These are phyloP conservation scores for Mortierella sp. DNA, from an alignment of 371 early-diverging fungal genomes.

Conservation along the genomic window DNA sequence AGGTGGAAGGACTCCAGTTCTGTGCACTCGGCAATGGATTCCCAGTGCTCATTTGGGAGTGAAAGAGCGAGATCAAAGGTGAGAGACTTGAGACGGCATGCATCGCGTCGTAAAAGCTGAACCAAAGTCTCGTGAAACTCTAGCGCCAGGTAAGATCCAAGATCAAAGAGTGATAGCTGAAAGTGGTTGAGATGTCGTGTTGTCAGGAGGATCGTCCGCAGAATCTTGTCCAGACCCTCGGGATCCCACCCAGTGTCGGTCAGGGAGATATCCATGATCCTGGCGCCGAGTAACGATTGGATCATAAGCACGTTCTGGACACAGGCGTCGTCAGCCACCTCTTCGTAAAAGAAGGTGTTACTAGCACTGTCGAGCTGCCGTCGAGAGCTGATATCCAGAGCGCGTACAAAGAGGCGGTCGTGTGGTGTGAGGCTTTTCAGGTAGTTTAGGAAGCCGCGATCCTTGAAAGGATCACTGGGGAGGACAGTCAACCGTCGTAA, in stretches of 20 bases:
- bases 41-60: constrained; percentile 16
- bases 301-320: constrained; percentile 31
- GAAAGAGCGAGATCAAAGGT: constrained; percentile 30
- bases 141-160: constrained; percentile 18
- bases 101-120: constrained; percentile 21
- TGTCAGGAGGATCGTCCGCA: constrained; percentile 15
- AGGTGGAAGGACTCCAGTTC: constrained; percentile 38
- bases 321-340: constrained; percentile 36
- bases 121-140: constrained; percentile 19
- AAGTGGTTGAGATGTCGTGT: constrained; percentile 28
- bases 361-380: constrained; percentile 33
- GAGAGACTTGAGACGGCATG: constrained; percentile 18
- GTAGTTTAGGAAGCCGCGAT: constrained; percentile 28
- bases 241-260: constrained; percentile 45
- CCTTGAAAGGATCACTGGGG: constrained; percentile 46
- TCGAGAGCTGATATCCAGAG: constrained; percentile 32
- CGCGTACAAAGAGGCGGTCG: constrained; percentile 32
- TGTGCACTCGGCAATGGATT: constrained; percentile 31
- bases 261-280: constrained; percentile 34
- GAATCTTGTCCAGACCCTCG: constrained; percentile 16
- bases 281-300: constrained; percentile 30
- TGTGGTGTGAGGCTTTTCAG: constrained; percentile 16
- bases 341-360: constrained; percentile 24
- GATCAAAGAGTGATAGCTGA: constrained; percentile 31
- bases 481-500: constrained; percentile 28